A percentile compares a stretch with the other conserved stretches of the same genome.
Conservation (phyloP, 2,329 filamentous ascomycete genomes). For the Alternaria sp. region DNA sequence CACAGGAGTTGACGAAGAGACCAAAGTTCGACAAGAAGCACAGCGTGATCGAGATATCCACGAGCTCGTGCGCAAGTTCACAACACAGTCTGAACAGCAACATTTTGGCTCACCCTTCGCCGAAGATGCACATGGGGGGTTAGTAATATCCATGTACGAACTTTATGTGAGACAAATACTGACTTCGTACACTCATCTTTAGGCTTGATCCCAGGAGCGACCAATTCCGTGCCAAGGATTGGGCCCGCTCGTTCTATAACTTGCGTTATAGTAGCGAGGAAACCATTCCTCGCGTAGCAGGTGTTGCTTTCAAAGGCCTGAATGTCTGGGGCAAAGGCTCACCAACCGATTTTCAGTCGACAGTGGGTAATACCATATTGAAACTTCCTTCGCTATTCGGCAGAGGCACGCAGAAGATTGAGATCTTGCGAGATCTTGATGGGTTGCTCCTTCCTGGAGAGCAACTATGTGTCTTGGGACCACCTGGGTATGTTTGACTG, state of each 20-base stretch:
- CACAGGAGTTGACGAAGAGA: background rate
- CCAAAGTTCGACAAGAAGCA: conserved; percentile 3
- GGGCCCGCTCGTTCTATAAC: conserved; percentile 55
- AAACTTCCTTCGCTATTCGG: conserved; percentile 61
- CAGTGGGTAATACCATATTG: conserved; percentile 66
- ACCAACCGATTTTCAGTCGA: conserved; percentile 71
- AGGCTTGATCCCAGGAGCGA: conserved; percentile 50
- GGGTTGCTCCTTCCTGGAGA: conserved; percentile 72
- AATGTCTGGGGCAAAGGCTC: conserved; percentile 70
- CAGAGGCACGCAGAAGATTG: conserved; percentile 61
- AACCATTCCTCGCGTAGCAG: conserved; percentile 60
- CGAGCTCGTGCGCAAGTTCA: conserved; percentile 48
- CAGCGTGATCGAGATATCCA: conserved; percentile 22
- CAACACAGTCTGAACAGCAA: conserved; percentile 39
- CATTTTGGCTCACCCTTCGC: conserved; percentile 40
- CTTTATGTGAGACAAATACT: no score
- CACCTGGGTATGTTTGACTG: conserved; percentile 54
- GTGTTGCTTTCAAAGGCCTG: conserved; percentile 68
- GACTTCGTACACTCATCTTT: no score
- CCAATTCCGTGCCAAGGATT: conserved; percentile 52
- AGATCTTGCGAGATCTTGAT: conserved; percentile 71
- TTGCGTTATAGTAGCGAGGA: conserved; percentile 53
- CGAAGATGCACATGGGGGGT: conserved; percentile 43
- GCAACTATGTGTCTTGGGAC: conserved; percentile 75
- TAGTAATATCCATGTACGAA: no score